Base-by-base conservation (phyloP, 805 yeast genomes). In the Ogataea ramenticola region DNA sequence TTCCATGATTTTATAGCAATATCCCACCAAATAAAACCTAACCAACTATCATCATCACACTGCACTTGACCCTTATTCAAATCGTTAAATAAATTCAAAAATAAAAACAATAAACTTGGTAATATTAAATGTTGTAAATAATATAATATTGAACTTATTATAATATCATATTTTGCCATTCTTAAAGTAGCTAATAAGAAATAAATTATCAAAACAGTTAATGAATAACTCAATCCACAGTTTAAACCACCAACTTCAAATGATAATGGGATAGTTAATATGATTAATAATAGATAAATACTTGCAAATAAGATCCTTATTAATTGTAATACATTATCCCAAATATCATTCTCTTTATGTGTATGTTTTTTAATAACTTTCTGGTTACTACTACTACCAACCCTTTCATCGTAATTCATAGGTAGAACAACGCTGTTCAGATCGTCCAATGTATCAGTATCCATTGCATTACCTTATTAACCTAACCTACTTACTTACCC, bases 191-290 rank as follows among this genome's bases (percentile, higher is more conserved):
- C 86, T 44, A 87, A 66, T 6, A 76, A 59, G 48, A 86, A 81
- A 62, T 89, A 90, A 43, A 84, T 64, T 36, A 76, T 67, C 43
- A 86, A 76, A 40, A 91, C 71, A 7, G 96, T 81, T 29, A 80
- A 73, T 0, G 91, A 80, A 61, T 80, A 93, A 17, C 95, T 79
- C 47, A 93, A 67, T 1, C 99, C 99, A 64, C 98, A 91, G 44
- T 79, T 73, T 17, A 82, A 74, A 1, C 98, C 97, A 10, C 98
- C 98, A 33, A 88, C 83, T 57, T 91, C 96, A 64, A 93, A 93
- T 21, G 97, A 85, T 48, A 93, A 73, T 4, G 98, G 98, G 7
- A 93, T 84, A 2, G 96, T 84, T 27, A 90, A 69, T 26, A 89
- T 74, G 12, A 87, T 79, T 41, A 86, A 74, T 6, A 75, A 60